Conservation (phyloP, 73 alveolate genomes). For the Paraurostyla sp. region DNA sequence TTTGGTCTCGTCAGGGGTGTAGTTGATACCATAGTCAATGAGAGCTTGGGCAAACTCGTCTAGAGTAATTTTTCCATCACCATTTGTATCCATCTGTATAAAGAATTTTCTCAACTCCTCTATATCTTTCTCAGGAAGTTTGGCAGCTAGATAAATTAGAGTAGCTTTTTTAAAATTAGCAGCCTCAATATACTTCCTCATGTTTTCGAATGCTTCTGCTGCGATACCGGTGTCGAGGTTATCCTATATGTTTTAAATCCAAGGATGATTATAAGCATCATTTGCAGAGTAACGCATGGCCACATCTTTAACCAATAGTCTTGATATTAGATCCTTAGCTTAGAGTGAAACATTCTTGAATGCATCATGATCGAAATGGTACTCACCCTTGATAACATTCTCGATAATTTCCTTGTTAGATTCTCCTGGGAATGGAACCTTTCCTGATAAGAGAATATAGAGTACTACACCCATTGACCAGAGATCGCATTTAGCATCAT, state of each 20-base stretch:
- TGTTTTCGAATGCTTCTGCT: constrained; percentile 72
- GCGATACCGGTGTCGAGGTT: constrained; percentile 59
- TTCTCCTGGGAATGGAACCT: constrained; percentile 90
- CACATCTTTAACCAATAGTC: constrained; percentile 74
- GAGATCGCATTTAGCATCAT: constrained; percentile 86
- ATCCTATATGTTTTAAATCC: constrained; percentile 85
- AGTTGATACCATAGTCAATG: not conserved
- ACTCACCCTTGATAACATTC: constrained; percentile 81
- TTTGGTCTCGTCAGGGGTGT: not conserved
- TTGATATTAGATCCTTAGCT: constrained; percentile 78
- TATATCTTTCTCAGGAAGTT: constrained; percentile 79
- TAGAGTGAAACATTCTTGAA: constrained; percentile 77
- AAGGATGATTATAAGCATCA: constrained; percentile 92
- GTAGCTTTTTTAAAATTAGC: constrained; percentile 83
- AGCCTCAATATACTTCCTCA: constrained; percentile 74
- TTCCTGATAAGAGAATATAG: constrained; percentile 88
- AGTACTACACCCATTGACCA: constrained; percentile 95
- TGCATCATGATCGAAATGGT: constrained; percentile 73
- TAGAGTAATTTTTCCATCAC: constrained; percentile 46
- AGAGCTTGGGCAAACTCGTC: constrained; percentile 40
- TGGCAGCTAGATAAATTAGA: constrained; percentile 69
- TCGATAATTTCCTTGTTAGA: constrained; percentile 88
- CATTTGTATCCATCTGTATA: constrained; percentile 52
- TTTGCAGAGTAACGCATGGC: constrained; percentile 85
- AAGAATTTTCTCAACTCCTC: constrained; percentile 75